These are phyloP conservation scores for Solanum sejunctum DNA, from an alignment of 257 asterid species.

Conservation along the genomic window DNA sequence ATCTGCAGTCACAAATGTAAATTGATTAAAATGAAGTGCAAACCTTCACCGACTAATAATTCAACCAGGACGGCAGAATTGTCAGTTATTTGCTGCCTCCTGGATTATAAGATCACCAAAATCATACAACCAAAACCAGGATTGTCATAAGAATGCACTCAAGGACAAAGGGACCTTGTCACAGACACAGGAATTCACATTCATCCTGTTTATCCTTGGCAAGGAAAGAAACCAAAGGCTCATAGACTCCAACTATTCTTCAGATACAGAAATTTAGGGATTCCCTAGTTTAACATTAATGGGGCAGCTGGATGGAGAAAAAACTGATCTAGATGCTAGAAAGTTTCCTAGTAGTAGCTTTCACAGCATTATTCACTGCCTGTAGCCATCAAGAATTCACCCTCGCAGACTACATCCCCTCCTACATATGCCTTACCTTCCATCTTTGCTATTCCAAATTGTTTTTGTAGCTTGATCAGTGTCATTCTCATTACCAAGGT, in stretches of 20 bases:
- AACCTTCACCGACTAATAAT: neutral
- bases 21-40: neutral
- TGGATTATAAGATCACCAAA: neutral
- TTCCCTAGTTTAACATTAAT: neutral
- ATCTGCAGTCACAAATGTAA: neutral
- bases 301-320: neutral
- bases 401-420: slow-evolving; percentile 80
- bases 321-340: neutral
- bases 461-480: slow-evolving; percentile 65
- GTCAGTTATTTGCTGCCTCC: neutral
- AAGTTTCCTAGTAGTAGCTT: neutral
- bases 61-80: neutral
- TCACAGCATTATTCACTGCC: slow-evolving; percentile 27
- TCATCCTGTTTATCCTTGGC: neutral
- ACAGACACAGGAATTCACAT: neutral
- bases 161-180: neutral
- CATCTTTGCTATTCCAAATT: slow-evolving; percentile 87
- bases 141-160: neutral
- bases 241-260: neutral
- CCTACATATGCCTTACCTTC: slow-evolving; percentile 95
- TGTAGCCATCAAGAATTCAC: slow-evolving; percentile 85
- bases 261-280: neutral
- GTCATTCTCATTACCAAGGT: slow-evolving; percentile 85
- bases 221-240: neutral
- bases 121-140: neutral